These are phyloP conservation scores for Saksenaea oblongispora DNA, from an alignment of 371 early-diverging fungal genomes.

Conservation along the genomic window DNA sequence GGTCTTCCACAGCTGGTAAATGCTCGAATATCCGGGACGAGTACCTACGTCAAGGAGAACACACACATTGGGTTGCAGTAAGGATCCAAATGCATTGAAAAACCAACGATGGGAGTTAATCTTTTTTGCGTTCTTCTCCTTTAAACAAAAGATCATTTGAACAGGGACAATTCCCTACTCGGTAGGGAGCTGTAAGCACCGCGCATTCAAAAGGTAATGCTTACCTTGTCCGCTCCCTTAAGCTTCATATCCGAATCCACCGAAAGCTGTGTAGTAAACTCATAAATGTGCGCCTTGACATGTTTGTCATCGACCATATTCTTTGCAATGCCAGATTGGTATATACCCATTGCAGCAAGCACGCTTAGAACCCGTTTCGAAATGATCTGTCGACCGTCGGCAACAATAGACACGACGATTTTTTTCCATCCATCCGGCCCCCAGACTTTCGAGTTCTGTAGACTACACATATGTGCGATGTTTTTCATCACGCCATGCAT, in stretches of 20 bases:
- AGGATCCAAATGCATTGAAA: conserved; percentile 74
- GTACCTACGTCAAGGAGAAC: conserved; percentile 80
- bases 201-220: background rate
- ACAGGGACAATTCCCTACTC: conserved; percentile 64
- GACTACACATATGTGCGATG: conserved; percentile 72
- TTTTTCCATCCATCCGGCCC: conserved; percentile 83
- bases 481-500: conserved; percentile 82
- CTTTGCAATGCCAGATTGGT: conserved; percentile 76
- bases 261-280: conserved; percentile 76
- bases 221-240: conserved; percentile 51
- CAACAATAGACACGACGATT: conserved; percentile 81
- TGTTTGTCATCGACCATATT: conserved; percentile 60
- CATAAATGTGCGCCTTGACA: conserved; percentile 80
- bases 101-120: conserved; percentile 90
- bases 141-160: conserved; percentile 81
- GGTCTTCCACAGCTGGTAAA: conserved; percentile 74
- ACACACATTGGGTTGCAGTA: conserved; percentile 75
- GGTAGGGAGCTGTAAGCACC: conserved; percentile 8
- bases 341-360: conserved; percentile 68
- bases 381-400: conserved; percentile 81
- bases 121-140: conserved; percentile 88
- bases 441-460: conserved; percentile 63
- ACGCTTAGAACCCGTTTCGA: conserved; percentile 56
- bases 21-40: conserved; percentile 55
- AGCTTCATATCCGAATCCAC: conserved; percentile 53